Evolutionary conservation across 805 yeast genomes (phyloP), one percentile per base, ranked within the genome.

Genomic region (Candida xyloterini): DNA sequence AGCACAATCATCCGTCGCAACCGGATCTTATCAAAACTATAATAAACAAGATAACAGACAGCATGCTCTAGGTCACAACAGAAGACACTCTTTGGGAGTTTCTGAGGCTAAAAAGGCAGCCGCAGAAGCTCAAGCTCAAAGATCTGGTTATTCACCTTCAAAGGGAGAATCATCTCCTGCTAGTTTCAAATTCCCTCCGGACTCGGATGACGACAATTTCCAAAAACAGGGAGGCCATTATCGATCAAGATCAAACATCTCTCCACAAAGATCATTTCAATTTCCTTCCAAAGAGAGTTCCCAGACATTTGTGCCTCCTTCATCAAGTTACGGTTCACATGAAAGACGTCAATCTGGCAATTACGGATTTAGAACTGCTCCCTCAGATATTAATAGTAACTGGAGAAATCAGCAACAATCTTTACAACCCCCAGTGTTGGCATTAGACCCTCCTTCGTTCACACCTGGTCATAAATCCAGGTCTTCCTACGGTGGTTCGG

Each of bases 91-190:
- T 0, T 68, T 91, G 44, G 97, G 95, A 2, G 70, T 91, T 42
- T 81, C 81, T 38, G 99, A 91, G 64, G 98, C 98, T 10, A 89
- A 86, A 54, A 82, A 82, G 51, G 97, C 97, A 6, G 99, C 99
- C n/a, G 96, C 96, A 4, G 81, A 81, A 50, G 90, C 81, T 27
- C 88, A 82, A 57, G 81, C 84, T 2, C 93, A 87, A 59, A 74
- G 89, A 60, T 48, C 59, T 8, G 50, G 54, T 10, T 51, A 52
- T 24, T 63, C 69, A 9, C 68, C 68, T 21, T 55, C 66, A 8
- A 59, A 58, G 33, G 27, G 39, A 20, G 36, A 51, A 5, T 62
- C 67, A 8, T 69, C 70, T 15, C 62, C 67, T 9, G 68, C 70
- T 15, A 55, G 55, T 4, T 80, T 78, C 62, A 78, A 78, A 46